Base-by-base conservation (phyloP, 1,284 basidiomycete genomes). In the Leucoagaricus sp. region DNA sequence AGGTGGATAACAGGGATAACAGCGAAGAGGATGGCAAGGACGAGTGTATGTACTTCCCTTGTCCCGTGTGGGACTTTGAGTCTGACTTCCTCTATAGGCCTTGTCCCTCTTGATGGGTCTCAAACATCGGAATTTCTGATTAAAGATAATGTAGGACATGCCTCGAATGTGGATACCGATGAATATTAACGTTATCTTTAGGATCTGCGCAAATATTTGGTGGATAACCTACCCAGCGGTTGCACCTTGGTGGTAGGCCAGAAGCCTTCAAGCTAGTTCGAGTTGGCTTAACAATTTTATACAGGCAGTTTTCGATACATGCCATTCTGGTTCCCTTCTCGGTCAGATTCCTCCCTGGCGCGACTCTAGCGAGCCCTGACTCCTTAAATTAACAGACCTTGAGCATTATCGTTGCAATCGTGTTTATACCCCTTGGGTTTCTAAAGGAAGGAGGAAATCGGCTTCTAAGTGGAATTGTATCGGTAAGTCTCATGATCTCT, bases 221-320 rank as follows among this genome's bases (percentile, higher is more conserved):
- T 67, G 0, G 51, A 62, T 1, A 58, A 60, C 6, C 58, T 68
- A 8, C 64, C 60, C 1, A 19, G 33, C 12, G 54, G 54, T 8
- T 49, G 49, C 9, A 45, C 31, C n/a, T 49, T 60, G 1, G 41
- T 47, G 31, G 59, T 60, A 44, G 9, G 59, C 48, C 6, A 2
- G 26, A 21, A 19, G 13, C 15, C 28, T 15, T 4, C 12, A 25
- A 21, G 17, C 17, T 25, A 17, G 34, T 33, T 33, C 31, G 12
- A 33, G 12, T 12, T 33, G 31, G 7, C 31, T 34, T 4, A 23
- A 9, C 23, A 17, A 26, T 23, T 40, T 23, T 8, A 21, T 28
- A 1, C 28, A 75, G 71, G 77, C 79, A 4, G 69, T 82, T 29
- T 75, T 81, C 51, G 79, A 81, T 62, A 76, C 77, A 0, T 80